phyloP scores from a whole-genome alignment of 805 yeast genomes.

The Candida dendrica region DNA sequence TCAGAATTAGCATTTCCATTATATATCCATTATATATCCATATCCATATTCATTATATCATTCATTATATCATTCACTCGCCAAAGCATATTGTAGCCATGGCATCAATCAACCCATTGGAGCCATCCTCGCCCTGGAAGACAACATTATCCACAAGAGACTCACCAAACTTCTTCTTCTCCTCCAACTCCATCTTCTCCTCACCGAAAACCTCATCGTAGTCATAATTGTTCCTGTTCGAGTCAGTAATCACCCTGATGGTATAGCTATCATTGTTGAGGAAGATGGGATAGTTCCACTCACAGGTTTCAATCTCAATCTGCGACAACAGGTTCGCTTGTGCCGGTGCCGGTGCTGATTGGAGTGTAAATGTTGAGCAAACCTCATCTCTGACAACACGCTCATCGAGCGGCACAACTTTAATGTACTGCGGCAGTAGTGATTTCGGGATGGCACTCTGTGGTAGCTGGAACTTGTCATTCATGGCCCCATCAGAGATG shows the following conservation, averaged over 20 bases:
- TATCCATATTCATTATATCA: too few species aligned
- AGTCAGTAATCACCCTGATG: neutral
- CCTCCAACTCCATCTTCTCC: neutral
- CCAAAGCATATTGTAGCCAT: neutral
- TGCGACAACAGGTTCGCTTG: constrained; percentile 32
- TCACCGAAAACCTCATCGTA: neutral
- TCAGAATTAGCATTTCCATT: too few species aligned
- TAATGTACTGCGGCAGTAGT: constrained; percentile 19
- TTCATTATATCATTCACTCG: too few species aligned
- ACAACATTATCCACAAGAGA: neutral
- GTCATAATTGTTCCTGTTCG: neutral
- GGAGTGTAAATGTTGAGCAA: too few species aligned
- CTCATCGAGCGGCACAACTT: constrained; percentile 9
- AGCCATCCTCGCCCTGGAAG: neutral
- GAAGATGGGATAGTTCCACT: constrained; percentile 1
- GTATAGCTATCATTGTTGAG: neutral
- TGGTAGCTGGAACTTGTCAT: constrained; percentile 36
- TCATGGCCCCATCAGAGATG: constrained; percentile 15
- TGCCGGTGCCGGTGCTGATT: constrained; percentile 3
- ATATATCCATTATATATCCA: too few species aligned
- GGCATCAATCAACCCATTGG: neutral
- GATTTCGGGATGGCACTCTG: constrained; percentile 17
- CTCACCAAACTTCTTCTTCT: neutral
- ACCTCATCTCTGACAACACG: constrained; percentile 16
- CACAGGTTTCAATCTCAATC: constrained; percentile 50